These are phyloP conservation scores for Gracilaria gracilis DNA, from an alignment of 23 red algal genomes.

Conservation along the genomic window DNA sequence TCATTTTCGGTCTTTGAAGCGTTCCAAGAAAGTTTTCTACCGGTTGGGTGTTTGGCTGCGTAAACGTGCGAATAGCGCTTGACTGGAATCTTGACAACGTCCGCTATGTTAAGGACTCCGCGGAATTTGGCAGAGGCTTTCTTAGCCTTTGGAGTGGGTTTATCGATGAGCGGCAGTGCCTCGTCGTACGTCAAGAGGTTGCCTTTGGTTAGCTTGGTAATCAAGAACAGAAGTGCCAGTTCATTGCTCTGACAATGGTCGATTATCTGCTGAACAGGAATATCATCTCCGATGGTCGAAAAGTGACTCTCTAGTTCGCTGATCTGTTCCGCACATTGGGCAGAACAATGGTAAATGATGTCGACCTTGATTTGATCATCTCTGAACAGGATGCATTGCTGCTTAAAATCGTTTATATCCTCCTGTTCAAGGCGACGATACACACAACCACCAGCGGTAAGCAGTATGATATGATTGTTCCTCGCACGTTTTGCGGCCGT, in stretches of 20 bases:
- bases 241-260: neutral
- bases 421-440: neutral
- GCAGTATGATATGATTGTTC: slow-evolving; percentile 22
- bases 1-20: neutral
- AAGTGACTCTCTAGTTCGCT: slow-evolving; percentile 14
- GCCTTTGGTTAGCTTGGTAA: slow-evolving; percentile 23
- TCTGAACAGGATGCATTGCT: neutral
- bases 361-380: slow-evolving; percentile 36
- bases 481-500: slow-evolving; percentile 34
- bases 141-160: slow-evolving; percentile 38
- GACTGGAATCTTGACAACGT: slow-evolving; percentile 54
- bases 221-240: slow-evolving; percentile 20
- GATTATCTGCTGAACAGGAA: slow-evolving; percentile 5
- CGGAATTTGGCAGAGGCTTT: slow-evolving; percentile 45
- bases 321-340: neutral
- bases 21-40: slow-evolving; percentile 58
- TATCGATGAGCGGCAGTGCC: slow-evolving; percentile 45
- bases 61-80: slow-evolving; percentile 45
- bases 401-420: slow-evolving; percentile 37
- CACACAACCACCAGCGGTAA: slow-evolving; percentile 22
- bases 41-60: neutral
- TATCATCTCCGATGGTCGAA: neutral
- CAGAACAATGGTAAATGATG: slow-evolving; percentile 28
- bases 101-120: slow-evolving; percentile 55
- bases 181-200: slow-evolving; percentile 29